Conservation (phyloP, 1,284 basidiomycete species). For the Xerocomus amazonicus region DNA sequence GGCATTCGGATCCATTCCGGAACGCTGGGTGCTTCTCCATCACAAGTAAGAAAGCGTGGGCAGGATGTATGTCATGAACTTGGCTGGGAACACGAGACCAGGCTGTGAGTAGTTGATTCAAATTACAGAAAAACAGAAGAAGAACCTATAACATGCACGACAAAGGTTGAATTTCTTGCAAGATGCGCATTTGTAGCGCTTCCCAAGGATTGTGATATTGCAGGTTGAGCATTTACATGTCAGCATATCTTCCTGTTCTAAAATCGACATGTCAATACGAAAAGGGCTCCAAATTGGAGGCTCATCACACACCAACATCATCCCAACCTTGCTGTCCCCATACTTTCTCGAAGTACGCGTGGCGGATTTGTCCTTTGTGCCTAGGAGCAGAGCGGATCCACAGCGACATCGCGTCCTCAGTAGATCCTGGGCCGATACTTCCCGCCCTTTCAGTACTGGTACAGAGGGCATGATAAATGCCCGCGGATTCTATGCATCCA, state of each 20-base stretch:
- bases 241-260: conserved; percentile 68
- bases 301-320: conserved; percentile 67
- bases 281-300: not conserved
- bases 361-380: conserved; percentile 67
- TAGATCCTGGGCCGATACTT: conserved; percentile 36
- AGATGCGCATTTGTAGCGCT: conserved; percentile 81
- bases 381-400: conserved; percentile 64
- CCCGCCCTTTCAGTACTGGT: conserved; percentile 47
- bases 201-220: conserved; percentile 52
- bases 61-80: conserved; percentile 87
- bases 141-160: conserved; percentile 72
- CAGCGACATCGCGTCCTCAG: conserved; percentile 49
- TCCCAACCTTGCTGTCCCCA: conserved; percentile 83
- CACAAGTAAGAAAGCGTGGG: conserved; percentile 78
- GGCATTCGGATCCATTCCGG: conserved; percentile 40
- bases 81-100: conserved; percentile 38
- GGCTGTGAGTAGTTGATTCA: conserved; percentile 5
- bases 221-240: conserved; percentile 77
- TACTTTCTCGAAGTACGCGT: conserved; percentile 80
- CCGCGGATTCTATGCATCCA: conserved; percentile 71
- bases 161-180: conserved; percentile 81
- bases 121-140: not conserved
- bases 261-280: conserved; percentile 3
- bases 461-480: conserved; percentile 73
- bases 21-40: conserved; percentile 55